Evolutionary conservation across 345 rosid genomes (phyloP), one percentile per base, ranked within the genome.

Genomic region (Cardiospermum halicacabum): DNA sequence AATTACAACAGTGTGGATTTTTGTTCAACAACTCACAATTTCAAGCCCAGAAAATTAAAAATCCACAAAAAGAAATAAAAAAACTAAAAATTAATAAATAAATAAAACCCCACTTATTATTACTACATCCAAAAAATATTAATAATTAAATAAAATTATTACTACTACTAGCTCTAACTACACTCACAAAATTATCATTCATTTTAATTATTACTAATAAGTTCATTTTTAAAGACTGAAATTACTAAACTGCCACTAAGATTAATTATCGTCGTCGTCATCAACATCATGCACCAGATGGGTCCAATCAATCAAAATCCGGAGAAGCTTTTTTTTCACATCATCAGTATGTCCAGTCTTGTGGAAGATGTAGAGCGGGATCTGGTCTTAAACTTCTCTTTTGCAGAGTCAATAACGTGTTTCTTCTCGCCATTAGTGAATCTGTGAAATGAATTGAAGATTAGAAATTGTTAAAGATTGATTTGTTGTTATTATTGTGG

Each of bases 271-370:
- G 13, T 21, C 2, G 34, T 37, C 39, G 6, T 34, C 10, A 5
- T 34, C 39, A 5, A 34, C 39, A 5, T 11, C 39, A 34, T 7
- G 18, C 15, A 47, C 24, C 51, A 47, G 51, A 47, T 47, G 51
- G 51, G 51, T 47, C 51, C 51, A 34, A 34, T 34, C 22, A 47
- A 47, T 18, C 55, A 51, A 51, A n/a, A 51, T 26, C 56, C 4
- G 15, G 6, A 22, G 5, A 11, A 1, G 3, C 6, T n/a, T n/a
- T n/a, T n/a, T n/a, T n/a, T n/a, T n/a, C n/a, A n/a, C n/a, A n/a
- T n/a, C 28, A 0, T 83, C 79, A 82, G 47, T 89, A 89, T 1
- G 75, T 82, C 91, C 93, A 85, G 42, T 89, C 93, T 49, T 83
- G 82, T 15, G 86, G 96, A 28, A 89, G 74, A 30, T 62, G 71